Evolutionary conservation across 306 rosid genomes (phyloP).

Genomic region (Lotus japonicus): DNA sequence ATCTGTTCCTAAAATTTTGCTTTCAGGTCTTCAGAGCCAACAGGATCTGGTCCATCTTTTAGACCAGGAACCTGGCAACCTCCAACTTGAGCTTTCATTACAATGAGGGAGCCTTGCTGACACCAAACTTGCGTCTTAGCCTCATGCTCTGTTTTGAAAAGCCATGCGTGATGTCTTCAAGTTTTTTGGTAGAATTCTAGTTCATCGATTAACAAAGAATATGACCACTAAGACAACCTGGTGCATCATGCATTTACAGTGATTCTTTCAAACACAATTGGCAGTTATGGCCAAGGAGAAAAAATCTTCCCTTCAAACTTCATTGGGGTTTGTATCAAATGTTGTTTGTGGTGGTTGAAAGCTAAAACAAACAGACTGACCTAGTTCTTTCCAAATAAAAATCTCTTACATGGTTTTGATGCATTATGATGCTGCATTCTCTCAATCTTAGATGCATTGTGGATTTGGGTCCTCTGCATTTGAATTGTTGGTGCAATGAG

Average conservation of each 20-base stretch:
- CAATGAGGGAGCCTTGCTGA: background rate
- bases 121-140: background rate
- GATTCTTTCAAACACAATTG: background rate
- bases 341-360: no score
- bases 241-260: background rate
- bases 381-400: no score
- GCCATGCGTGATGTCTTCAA: background rate
- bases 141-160: background rate
- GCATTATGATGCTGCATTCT: no score
- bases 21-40: constrained; percentile 75
- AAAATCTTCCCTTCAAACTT: no score
- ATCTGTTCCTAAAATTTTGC: constrained; percentile 1
- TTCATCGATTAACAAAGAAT: constrained; percentile 12
- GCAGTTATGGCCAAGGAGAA: no score
- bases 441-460: no score
- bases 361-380: no score
- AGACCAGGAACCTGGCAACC: constrained; percentile 97
- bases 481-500: no score
- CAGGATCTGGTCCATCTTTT: constrained; percentile 61
- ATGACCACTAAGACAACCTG: background rate
- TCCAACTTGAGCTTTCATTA: constrained; percentile 48
- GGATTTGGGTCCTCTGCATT: no score
- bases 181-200: constrained; percentile 11
- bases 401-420: no score
- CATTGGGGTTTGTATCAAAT: no score